Evolutionary conservation across 129 eudicot species (phyloP), one percentile per base, ranked within the genome.

Genomic region (Calendula officinalis): DNA sequence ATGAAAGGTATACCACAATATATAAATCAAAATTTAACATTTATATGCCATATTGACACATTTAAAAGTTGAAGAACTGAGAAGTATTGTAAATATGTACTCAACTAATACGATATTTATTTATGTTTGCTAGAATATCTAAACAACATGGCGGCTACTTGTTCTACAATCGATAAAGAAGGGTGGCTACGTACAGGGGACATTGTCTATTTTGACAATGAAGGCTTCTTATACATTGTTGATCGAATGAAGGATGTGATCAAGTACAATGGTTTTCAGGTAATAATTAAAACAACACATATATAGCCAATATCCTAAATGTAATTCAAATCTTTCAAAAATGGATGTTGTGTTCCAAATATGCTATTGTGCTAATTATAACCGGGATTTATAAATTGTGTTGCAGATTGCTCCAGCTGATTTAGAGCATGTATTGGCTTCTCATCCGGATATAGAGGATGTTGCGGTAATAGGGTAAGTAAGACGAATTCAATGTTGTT

Each of bases 221-320:
- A 89, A 8, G 95, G 97, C 8, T 81, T 75, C 62, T 64, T 89
- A 43, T 65, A 86, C 61, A 64, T 86, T 30, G 60, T 86, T 34
- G 95, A 89, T 64, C 80, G 97, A 3, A 32, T 89, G 41, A 89
- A 89, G 73, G 95, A 89, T 72, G 58, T 86, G 32, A 86, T 89
- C 71, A 89, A 89, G 59, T 89, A 81, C 84, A 89, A 89, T 5
- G 97, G 97, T 14, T 89, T 80, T 66, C 95, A 85, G 88, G 97
- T 89, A 82, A 17, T 17, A 15, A 51, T 15, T 6, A 17, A 51
- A 47, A 10, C 52, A n/a, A 10, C 6, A 9, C 52, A 3, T 47
- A 10, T 13, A 15, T 47, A n/a, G 3, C 3, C 22, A 2, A 10
- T 47, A 11, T 47, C 5, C 1, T 41, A n/a, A n/a, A n/a, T n/a